Evolutionary conservation across 2,329 filamentous ascomycete species (phyloP).

Genomic region (Penicillium nordicum): DNA sequence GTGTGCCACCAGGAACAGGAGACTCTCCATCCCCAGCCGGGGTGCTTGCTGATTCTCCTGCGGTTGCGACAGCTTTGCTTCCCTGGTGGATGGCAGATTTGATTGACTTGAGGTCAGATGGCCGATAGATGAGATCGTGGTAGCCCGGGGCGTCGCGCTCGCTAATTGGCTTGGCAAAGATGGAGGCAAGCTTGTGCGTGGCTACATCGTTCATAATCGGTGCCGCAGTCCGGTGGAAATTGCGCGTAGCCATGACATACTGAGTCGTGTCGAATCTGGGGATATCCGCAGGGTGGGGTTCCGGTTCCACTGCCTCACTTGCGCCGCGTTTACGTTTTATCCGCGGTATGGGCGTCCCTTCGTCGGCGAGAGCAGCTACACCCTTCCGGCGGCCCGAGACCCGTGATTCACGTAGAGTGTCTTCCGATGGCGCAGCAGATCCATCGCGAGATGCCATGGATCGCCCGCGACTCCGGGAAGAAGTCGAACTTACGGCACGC

Average conservation of each 20-base stretch:
- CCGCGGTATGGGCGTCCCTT: constrained; percentile 27
- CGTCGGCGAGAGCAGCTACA: constrained; percentile 18
- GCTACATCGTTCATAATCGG: constrained; percentile 73
- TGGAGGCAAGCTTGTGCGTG: constrained; percentile 73
- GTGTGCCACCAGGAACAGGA: constrained; percentile 34
- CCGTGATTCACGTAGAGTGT: constrained; percentile 19
- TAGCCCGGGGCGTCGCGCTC: constrained; percentile 75
- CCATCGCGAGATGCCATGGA: constrained; percentile 38
- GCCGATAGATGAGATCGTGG: constrained; percentile 67
- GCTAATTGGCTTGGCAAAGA: constrained; percentile 72
- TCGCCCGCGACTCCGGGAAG: constrained; percentile 36
- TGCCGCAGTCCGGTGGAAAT: constrained; percentile 63
- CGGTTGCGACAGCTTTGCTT: constrained; percentile 43
- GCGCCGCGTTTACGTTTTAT: constrained; percentile 43
- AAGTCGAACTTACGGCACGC: constrained; percentile 35
- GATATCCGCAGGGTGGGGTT: constrained; percentile 25
- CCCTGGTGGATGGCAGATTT: constrained; percentile 63
- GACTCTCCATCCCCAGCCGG: constrained; percentile 59
- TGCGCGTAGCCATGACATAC: constrained; percentile 44
- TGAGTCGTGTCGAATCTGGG: constrained; percentile 31
- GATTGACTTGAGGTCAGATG: constrained; percentile 75
- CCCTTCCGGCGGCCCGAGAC: constrained; percentile 29
- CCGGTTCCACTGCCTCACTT: constrained; percentile 33
- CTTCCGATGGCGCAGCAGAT: constrained; percentile 25
- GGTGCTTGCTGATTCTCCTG: constrained; percentile 61